Evolutionary conservation across 2,329 filamentous ascomycete genomes (phyloP).

Genomic region (Aspergillus ochraceus): DNA sequence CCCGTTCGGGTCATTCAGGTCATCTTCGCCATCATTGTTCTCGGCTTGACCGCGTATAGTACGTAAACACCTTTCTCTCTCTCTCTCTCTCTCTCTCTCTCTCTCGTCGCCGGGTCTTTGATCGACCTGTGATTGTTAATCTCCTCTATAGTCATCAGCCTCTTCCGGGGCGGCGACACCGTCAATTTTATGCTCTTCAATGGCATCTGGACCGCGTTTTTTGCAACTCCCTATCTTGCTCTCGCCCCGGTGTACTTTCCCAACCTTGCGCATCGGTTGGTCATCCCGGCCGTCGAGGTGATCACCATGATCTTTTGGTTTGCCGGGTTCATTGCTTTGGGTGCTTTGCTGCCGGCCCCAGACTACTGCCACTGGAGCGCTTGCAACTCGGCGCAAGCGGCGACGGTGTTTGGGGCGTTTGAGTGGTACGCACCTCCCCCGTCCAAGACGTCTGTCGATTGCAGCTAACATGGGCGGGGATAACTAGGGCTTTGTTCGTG

Average conservation of each 20-base stretch:
- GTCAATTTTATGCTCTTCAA: constrained; percentile 80
- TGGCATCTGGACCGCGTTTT: constrained; percentile 72
- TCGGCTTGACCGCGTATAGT: constrained; percentile 76
- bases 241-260: constrained; percentile 65
- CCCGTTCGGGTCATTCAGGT: constrained; percentile 67
- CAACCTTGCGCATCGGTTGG: constrained; percentile 62
- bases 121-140: background rate
- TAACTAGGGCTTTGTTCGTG: constrained; percentile 44
- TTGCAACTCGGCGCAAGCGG: constrained; percentile 61
- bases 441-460: background rate
- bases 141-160: constrained; percentile 52
- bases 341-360: constrained; percentile 61
- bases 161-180: constrained; percentile 55
- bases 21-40: constrained; percentile 69
- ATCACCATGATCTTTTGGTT: constrained; percentile 89
- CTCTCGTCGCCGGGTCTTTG: background rate
- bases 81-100: background rate
- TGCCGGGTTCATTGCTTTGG: constrained; percentile 76
- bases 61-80: constrained; percentile 28
- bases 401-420: constrained; percentile 50
- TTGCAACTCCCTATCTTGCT: constrained; percentile 67
- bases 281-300: constrained; percentile 66
- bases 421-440: constrained; percentile 41
- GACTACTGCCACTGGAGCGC: constrained; percentile 53
- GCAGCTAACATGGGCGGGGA: constrained; percentile 6